Evolutionary conservation across 176 grass and related monocot genomes (phyloP).

Genomic region (Carex littledalei): DNA sequence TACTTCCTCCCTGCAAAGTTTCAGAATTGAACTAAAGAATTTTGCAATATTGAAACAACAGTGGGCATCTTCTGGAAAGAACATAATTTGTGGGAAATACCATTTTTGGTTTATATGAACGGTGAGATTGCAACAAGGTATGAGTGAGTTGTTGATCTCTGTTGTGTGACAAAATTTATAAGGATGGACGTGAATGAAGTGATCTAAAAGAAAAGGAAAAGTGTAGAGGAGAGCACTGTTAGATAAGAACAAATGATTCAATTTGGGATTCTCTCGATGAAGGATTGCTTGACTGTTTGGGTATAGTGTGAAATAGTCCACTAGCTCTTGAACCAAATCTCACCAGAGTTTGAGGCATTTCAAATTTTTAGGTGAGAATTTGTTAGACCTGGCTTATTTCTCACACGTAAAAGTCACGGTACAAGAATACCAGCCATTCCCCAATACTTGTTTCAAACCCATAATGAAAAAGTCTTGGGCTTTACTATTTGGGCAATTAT

Average conservation of each 20-base stretch:
- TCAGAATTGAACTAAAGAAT: background rate
- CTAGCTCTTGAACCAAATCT: constrained; percentile 20
- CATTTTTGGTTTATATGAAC: constrained; percentile 10
- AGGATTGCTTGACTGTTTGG: constrained; percentile 18
- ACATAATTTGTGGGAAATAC: background rate
- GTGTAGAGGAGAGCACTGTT: background rate
- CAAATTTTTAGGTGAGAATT: constrained; percentile 20
- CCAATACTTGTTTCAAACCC: constrained; percentile 11
- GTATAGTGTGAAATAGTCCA: constrained; percentile 28
- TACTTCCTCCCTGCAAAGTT: background rate
- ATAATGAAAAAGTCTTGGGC: background rate
- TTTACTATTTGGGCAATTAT: background rate
- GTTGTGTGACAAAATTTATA: constrained; percentile 28
- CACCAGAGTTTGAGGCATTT: constrained; percentile 15
- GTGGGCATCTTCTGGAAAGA: background rate
- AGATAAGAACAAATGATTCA: constrained; percentile 21
- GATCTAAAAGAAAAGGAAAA: constrained; percentile 23
- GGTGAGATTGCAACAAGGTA: background rate
- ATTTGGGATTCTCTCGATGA: background rate
- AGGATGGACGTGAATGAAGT: background rate
- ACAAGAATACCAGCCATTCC: background rate
- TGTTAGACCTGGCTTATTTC: background rate
- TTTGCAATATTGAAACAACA: background rate
- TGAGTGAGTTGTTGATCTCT: constrained; percentile 20
- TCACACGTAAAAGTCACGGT: background rate